These are phyloP conservation scores for Globisporangium yorkense DNA, from an alignment of 352 stramenopile genomes.

Conservation along the genomic window DNA sequence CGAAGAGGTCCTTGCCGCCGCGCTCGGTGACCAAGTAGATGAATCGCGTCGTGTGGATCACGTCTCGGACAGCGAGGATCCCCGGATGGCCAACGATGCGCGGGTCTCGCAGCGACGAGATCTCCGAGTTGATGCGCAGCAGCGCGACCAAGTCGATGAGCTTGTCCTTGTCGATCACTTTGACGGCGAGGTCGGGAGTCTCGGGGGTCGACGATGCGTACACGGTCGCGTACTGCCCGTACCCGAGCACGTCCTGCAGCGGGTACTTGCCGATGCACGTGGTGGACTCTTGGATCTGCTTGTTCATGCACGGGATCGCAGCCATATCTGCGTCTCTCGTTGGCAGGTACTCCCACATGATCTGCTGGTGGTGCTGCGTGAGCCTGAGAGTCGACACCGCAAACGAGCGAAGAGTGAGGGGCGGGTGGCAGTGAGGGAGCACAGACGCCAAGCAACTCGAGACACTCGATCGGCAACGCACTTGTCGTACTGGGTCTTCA, in stretches of 20 bases:
- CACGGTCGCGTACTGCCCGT: slow-evolving; percentile 83
- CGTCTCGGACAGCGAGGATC: slow-evolving; percentile 61
- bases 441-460: background rate
- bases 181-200: slow-evolving; percentile 48
- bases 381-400: slow-evolving; percentile 19
- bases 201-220: slow-evolving; percentile 32
- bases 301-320: slow-evolving; percentile 42
- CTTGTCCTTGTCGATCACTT: slow-evolving; percentile 84
- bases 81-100: slow-evolving; percentile 41
- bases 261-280: slow-evolving; percentile 57
- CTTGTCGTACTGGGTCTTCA: slow-evolving; percentile 73
- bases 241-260: slow-evolving; percentile 66
- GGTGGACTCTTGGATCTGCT: slow-evolving; percentile 43
- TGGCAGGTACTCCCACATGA: slow-evolving; percentile 79
- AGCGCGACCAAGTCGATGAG: slow-evolving; percentile 66
- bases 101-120: slow-evolving; percentile 62
- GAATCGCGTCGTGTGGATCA: slow-evolving; percentile 70
- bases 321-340: slow-evolving; percentile 40
- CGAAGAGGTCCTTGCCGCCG: slow-evolving; percentile 80
- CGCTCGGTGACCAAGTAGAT: slow-evolving; percentile 85
- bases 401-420: slow-evolving; percentile 5
- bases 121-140: slow-evolving; percentile 75
- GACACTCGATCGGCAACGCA: slow-evolving; percentile 5
- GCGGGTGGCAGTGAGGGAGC: background rate
- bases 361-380: slow-evolving; percentile 41